Evolutionary conservation across 371 early-diverging fungal genomes (phyloP).

Genomic region (Lichtheimia ramosa): DNA sequence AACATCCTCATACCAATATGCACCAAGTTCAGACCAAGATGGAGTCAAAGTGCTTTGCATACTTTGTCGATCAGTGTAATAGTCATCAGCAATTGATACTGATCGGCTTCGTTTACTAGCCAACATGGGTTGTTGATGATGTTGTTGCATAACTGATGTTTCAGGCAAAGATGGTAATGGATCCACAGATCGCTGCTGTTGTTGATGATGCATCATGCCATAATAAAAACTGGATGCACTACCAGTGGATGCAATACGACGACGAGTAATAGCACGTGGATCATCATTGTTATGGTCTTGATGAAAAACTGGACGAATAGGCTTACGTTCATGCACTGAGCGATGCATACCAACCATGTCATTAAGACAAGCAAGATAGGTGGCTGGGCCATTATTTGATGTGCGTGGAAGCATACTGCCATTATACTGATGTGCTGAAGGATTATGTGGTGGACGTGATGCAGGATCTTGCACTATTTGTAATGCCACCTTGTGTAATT

Average conservation of each 20-base stretch:
- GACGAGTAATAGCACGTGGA: constrained; percentile 2
- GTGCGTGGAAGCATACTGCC: neutral
- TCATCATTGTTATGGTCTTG: neutral
- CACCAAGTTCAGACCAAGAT: constrained; percentile 19
- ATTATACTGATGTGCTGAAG: neutral
- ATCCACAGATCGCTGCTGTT: neutral
- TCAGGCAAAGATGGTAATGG: neutral
- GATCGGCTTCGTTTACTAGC: constrained; percentile 10
- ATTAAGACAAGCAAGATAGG: constrained; percentile 24
- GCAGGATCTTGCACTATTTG: constrained; percentile 56
- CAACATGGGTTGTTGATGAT: constrained; percentile 1
- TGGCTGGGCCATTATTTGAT: constrained; percentile 2
- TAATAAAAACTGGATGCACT: constrained; percentile 3
- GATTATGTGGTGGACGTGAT: neutral
- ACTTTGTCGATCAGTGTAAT: constrained; percentile 1
- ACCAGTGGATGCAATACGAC: constrained; percentile 10
- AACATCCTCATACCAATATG: constrained; percentile 75
- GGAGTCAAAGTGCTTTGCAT: constrained; percentile 2
- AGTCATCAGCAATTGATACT: neutral
- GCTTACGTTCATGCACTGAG: constrained; percentile 9
- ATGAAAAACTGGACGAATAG: neutral
- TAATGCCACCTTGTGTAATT: constrained; percentile 86
- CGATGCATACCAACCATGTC: constrained; percentile 28
- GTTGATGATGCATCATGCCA: neutral
- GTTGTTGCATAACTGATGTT: neutral